Evolutionary conservation across 345 rosid genomes (phyloP).

Genomic region (Linum lewisii): DNA sequence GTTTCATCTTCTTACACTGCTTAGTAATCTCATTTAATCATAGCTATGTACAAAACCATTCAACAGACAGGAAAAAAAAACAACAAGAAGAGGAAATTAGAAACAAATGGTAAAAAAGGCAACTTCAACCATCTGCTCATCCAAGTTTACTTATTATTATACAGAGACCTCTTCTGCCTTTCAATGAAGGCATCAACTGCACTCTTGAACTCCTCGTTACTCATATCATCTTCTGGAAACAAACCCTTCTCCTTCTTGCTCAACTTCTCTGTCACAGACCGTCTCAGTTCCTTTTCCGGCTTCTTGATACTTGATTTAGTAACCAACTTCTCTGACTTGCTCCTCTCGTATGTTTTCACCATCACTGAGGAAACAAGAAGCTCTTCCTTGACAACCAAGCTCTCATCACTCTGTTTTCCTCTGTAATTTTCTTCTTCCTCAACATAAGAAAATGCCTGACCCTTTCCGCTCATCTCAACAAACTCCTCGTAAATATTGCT

Average conservation of each 20-base stretch:
- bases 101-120: no score
- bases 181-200: conserved; percentile 9
- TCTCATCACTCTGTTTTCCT: conserved; percentile 4
- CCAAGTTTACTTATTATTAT: not conserved
- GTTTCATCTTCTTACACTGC: no score
- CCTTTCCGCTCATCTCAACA: not conserved
- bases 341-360: not conserved
- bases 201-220: conserved; percentile 7
- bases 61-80: no score
- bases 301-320: not conserved
- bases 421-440: not conserved
- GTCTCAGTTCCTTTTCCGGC: conserved; percentile 2
- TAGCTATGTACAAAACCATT: no score
- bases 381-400: not conserved
- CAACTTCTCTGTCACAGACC: conserved; percentile 1
- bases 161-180: conserved; percentile 6
- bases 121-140: no score
- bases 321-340: not conserved
- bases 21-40: no score
- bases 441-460: not conserved
- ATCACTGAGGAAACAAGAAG: not conserved
- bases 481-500: conserved; percentile 3
- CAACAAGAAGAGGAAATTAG: no score
- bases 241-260: not conserved
- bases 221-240: conserved; percentile 4